phyloP scores from a whole-genome alignment of 805 yeast genomes.

The Saccharomycopsis amapae region DNA sequence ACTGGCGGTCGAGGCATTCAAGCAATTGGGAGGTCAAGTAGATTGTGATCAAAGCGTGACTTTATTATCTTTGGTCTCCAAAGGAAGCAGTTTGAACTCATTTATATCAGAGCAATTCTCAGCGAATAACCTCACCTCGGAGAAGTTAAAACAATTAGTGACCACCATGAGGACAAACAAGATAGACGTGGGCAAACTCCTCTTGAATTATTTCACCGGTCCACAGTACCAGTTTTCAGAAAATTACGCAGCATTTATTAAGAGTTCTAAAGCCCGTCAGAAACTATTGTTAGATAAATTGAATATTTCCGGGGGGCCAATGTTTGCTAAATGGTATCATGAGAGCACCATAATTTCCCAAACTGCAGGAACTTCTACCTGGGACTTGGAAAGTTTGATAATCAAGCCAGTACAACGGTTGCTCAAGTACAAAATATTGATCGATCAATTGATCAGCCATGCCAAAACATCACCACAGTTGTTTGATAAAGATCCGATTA shows the following conservation, averaged over 20 bases:
- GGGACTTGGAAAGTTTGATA: slow-evolving; percentile 36
- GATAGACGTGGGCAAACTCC: slow-evolving; percentile 1
- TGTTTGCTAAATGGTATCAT: slow-evolving; percentile 29
- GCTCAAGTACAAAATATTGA: slow-evolving; percentile 28
- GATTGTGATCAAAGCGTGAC: too few relatives aligned
- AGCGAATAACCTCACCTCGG: too few relatives aligned
- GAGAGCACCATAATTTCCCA: slow-evolving; percentile 27
- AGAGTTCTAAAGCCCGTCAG: slow-evolving; percentile 22
- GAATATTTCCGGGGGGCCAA: slow-evolving; percentile 24
- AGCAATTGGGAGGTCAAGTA: too few relatives aligned
- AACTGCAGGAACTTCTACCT: slow-evolving; percentile 28
- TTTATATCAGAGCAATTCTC: too few relatives aligned
- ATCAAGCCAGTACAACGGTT: slow-evolving; percentile 41
- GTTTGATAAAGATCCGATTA: not conserved
- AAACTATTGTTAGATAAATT: slow-evolving; percentile 26
- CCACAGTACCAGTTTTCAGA: slow-evolving; percentile 27
- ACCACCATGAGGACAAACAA: too few relatives aligned
- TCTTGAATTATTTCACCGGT: slow-evolving; percentile 1
- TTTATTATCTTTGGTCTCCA: too few relatives aligned
- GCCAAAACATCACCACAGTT: too few relatives aligned
- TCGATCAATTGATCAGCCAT: slow-evolving; percentile 7
- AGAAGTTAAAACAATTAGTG: too few relatives aligned
- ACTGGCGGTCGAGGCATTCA: too few relatives aligned
- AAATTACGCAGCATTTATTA: slow-evolving; percentile 29
- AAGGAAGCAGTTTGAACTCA: too few relatives aligned